Evolutionary conservation across 768 basidiomycete species (phyloP), one percentile per base, ranked within the genome.

Genomic region (Leccinellum albellum): DNA sequence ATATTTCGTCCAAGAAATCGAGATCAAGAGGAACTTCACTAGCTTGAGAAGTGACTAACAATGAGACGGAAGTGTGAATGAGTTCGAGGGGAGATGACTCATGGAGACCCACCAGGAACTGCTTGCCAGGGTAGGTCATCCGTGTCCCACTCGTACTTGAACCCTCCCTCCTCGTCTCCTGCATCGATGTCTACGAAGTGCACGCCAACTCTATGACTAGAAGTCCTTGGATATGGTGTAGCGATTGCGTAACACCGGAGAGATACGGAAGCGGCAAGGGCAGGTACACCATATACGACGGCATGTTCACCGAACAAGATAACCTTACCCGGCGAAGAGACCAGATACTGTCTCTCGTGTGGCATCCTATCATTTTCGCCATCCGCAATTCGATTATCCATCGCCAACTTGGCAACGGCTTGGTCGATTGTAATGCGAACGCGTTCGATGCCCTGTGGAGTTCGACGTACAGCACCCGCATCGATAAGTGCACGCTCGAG

Each of bases 241-340:
- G 87, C 79, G 52, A 94, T 80, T 5, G 89, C 91, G 74, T 94
- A 99, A 72, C 95, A 98, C 51, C 97, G 89, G 50, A 99, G 86
- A 72, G 95, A 94, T 35, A 98, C 89, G 12, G 94, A 88, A 28
- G 95, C 95, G 14, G 96, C 96, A 51, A 99, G 83, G 10, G 96
- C 96, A 60, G 96, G 95, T 87, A 94, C 89, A 53, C 97, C 97
- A 70, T 98, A 88, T 20, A 99, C 97, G 51, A 99, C 97, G 17
- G 97, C 96, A 73, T 99, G 97, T 74, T 99, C 97, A 49, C 97
- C 97, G 63, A 98, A 99, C 60, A 99, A 73, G 62, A 99, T 98
- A 57, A 98, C 91, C 70, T 99, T 99, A 24, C 97, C 97, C 8
- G 97, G 97, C 3, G 97, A 94, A 56, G 93, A 94, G 56, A 98